Evolutionary conservation across 768 basidiomycete species (phyloP), one percentile per base, ranked within the genome.

Genomic region (Pleurotus tuber-regium): DNA sequence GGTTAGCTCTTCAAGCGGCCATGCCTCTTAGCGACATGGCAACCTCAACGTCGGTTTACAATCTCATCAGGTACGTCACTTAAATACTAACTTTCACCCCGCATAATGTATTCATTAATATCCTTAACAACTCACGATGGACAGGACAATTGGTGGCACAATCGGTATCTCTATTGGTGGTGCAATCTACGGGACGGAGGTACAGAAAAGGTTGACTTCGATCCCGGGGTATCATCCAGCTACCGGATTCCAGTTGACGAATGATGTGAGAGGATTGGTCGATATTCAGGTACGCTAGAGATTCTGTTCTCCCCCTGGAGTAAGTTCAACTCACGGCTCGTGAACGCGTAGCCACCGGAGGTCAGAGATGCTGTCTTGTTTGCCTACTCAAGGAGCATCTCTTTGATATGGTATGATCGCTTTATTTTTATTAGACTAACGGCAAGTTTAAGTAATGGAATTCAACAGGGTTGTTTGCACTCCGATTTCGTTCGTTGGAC

Each of bases 11-110:
- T 11, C 91, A 93, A 67, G 87, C 89, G 1, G 85, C 89, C 1
- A 94, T 94, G 89, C 92, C 91, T 0, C 59, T 89, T 9, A 84
- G 82, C 57, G 89, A 92, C 56, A 90, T 92, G 88, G 89, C 89
- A 1, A 90, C 90, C 1, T 83, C 81, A 46, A 90, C 90, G 0
- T 71, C 78, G 1, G 81, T 82, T 0, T 87, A 85, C 60, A 78
- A 79, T 18, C 84, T 93, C 60, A 69, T 92, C 56, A 77, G 86
- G 80, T 84, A 61, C 23, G 67, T 52, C 14, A n/a, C n/a, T n/a
- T n/a, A n/a, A n/a, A n/a, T n/a, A 4, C 23, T 31, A 4, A 39
- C 54, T n/a, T 24, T 40, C 30, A 38, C 51, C 44, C 14, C 54
- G 14, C 26, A 28, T 36, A 28, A 28, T 52, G n/a, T n/a, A n/a